phyloP scores from a whole-genome alignment of 73 alveolate genomes.

The Blepharisma japonicum region DNA sequence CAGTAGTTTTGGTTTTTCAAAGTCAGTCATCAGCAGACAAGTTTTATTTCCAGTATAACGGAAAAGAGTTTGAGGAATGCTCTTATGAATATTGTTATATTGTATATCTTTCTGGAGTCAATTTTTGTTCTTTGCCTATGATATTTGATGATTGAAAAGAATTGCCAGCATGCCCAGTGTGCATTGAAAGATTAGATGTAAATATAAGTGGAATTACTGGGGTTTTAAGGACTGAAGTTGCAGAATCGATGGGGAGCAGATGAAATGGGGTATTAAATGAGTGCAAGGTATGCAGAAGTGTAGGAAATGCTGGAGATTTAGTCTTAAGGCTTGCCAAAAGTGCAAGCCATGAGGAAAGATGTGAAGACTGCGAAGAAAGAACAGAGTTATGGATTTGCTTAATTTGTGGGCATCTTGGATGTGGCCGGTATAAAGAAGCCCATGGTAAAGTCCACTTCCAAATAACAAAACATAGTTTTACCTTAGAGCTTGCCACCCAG shows the following conservation, averaged over 20 bases:
- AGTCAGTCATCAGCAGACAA: conserved; percentile 43
- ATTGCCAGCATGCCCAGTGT: conserved; percentile 84
- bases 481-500: conserved; percentile 75
- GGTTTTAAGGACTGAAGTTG: conserved; percentile 31
- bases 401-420: conserved; percentile 86
- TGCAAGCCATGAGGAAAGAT: conserved; percentile 37
- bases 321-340: conserved; percentile 44
- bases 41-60: conserved; percentile 47
- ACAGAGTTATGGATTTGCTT: conserved; percentile 82
- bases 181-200: conserved; percentile 77
- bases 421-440: conserved; percentile 82
- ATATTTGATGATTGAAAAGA: conserved; percentile 44
- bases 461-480: conserved; percentile 70
- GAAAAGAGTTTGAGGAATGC: conserved; percentile 48
- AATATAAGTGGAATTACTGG: conserved; percentile 75
- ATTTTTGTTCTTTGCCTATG: not conserved
- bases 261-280: conserved; percentile 36
- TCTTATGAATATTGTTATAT: conserved; percentile 39
- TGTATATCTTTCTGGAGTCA: conserved; percentile 34
- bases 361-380: conserved; percentile 65
- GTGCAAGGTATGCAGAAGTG: conserved; percentile 56
- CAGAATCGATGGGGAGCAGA: not conserved
- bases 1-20: conserved; percentile 36
- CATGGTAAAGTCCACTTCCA: conserved; percentile 82
- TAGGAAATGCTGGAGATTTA: conserved; percentile 40